phyloP scores from a whole-genome alignment of 202 grass and related monocot species.

The Schoenoplectus tabernaemontani region DNA sequence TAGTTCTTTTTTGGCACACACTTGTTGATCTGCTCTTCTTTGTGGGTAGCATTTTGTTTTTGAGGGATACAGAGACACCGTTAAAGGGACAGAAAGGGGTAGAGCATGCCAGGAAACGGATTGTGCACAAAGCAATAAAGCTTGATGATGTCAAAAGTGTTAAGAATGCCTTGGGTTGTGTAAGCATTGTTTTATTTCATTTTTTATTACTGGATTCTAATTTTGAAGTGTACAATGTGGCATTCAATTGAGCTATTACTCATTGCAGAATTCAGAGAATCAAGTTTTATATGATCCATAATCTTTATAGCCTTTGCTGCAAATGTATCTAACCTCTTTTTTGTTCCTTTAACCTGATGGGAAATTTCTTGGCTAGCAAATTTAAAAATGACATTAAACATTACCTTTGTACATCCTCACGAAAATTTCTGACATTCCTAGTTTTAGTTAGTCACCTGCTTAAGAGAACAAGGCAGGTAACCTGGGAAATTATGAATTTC shows the following conservation, averaged over 20 bases:
- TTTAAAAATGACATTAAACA: too few relatives aligned
- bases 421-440: not conserved
- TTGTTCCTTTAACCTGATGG: not conserved
- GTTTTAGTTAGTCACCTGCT: too few relatives aligned
- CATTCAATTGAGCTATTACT: not conserved
- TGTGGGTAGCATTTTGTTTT: slow-evolving; percentile 40
- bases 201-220: not conserved
- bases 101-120: slow-evolving; percentile 51
- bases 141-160: slow-evolving; percentile 80
- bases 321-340: not conserved
- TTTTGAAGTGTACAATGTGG: not conserved
- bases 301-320: not conserved
- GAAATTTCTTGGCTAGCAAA: too few relatives aligned
- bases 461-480: not conserved
- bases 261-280: not conserved
- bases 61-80: slow-evolving; percentile 52
- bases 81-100: slow-evolving; percentile 43
- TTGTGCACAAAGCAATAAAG: slow-evolving; percentile 58
- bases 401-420: too few relatives aligned
- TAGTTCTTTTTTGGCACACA: slow-evolving; percentile 59
- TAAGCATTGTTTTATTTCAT: slow-evolving; percentile 31
- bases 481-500: too few relatives aligned
- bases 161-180: slow-evolving; percentile 74
- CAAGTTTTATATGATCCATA: not conserved
- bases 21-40: slow-evolving; percentile 41